A percentile compares a stretch with the other conserved stretches of the same genome.
Evolutionary conservation across 352 stramenopile species (phyloP).

Genomic region (Pythium periplocum): DNA sequence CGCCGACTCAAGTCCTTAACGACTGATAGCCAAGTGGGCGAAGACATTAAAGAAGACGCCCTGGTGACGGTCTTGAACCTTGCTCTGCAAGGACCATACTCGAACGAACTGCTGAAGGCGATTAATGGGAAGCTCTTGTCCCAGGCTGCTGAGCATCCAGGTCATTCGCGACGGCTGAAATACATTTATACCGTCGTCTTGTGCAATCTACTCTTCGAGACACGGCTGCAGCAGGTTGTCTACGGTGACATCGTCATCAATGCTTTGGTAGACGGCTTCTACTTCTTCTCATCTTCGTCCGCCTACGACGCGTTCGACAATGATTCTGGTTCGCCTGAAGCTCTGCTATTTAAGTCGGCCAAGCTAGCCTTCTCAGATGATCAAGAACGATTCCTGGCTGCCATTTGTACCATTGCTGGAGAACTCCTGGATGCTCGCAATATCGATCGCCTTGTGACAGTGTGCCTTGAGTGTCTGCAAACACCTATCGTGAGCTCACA

Average conservation of each 20-base stretch:
- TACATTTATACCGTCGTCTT: constrained; percentile 62
- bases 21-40: constrained; percentile 2
- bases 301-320: background rate
- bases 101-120: constrained; percentile 43
- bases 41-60: constrained; percentile 61
- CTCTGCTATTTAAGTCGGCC: constrained; percentile 19
- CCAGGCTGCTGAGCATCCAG: constrained; percentile 23
- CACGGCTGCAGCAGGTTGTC: constrained; percentile 52
- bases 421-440: constrained; percentile 57
- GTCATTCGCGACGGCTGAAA: constrained; percentile 34
- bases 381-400: constrained; percentile 60
- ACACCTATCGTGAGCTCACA: constrained; percentile 7
- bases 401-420: constrained; percentile 57
- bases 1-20: too few relatives aligned
- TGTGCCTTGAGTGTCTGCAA: constrained; percentile 43
- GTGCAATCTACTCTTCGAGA: constrained; percentile 69
- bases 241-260: constrained; percentile 51
- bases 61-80: constrained; percentile 64
- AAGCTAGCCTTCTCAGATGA: constrained; percentile 56
- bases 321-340: constrained; percentile 9
- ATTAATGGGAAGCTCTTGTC: constrained; percentile 54
- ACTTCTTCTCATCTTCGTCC: constrained; percentile 24
- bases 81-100: constrained; percentile 36
- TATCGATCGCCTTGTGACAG: constrained; percentile 48
- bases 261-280: constrained; percentile 47